These are phyloP conservation scores for Plenodomus tracheiphilus DNA, from an alignment of 2,329 filamentous ascomycete species.

Conservation along the genomic window DNA sequence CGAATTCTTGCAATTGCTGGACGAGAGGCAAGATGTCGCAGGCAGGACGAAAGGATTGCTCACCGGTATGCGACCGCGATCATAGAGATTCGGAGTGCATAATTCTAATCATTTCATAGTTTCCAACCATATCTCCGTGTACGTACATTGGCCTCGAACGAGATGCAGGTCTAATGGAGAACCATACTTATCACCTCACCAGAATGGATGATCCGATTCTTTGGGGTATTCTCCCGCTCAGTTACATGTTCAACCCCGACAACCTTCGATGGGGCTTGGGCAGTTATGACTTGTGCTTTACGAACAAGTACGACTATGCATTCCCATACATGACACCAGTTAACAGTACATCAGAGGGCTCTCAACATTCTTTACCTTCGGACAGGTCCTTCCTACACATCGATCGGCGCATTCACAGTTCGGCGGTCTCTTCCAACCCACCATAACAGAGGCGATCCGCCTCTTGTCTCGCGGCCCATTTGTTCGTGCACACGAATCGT, in stretches of 20 bases:
- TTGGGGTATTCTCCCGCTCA: constrained; percentile 84
- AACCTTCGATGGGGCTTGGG: constrained; percentile 88
- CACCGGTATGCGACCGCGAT: constrained; percentile 64
- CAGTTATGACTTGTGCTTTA: constrained; percentile 94
- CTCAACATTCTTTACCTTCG: constrained; percentile 81
- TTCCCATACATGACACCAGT: constrained; percentile 1
- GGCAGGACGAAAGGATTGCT: constrained; percentile 75
- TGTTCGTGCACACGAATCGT: constrained; percentile 26
- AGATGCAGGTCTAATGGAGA: constrained; percentile 7
- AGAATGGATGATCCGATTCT: constrained; percentile 93
- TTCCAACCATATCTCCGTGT: constrained; percentile 88
- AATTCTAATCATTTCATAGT: constrained; percentile 55
- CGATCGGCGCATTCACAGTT: constrained; percentile 74
- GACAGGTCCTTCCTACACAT: constrained; percentile 90
- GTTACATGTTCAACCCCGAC: constrained; percentile 69
- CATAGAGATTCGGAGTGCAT: background rate
- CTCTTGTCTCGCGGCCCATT: constrained; percentile 70
- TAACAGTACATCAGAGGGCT: constrained; percentile 56
- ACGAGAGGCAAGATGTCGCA: constrained; percentile 68
- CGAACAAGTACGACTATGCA: constrained; percentile 66
- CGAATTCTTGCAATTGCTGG: constrained; percentile 73
- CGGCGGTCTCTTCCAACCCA: constrained; percentile 89
- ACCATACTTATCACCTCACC: constrained; percentile 22
- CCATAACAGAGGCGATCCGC: constrained; percentile 81
- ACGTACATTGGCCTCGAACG: constrained; percentile 53